These are phyloP conservation scores for Diddensiella transvaalensis DNA, from an alignment of 805 yeast species.

Conservation along the genomic window DNA sequence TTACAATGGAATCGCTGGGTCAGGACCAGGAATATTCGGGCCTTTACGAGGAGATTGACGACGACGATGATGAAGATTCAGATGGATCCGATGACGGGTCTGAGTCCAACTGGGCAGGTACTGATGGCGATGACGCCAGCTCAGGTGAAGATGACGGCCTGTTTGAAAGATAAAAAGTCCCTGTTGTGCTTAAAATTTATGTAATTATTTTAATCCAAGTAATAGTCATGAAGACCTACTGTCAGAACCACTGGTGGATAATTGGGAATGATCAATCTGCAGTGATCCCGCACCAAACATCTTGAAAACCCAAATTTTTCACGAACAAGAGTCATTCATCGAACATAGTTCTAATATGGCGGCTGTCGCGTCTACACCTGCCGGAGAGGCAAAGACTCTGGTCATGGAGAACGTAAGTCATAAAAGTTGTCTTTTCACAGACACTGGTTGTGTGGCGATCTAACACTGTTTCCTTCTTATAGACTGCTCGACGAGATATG, in stretches of 20 bases:
- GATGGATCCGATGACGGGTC: slow-evolving; percentile 30
- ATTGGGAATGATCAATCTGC: too few species aligned
- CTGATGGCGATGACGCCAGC: slow-evolving; percentile 41
- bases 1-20: slow-evolving; percentile 33
- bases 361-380: slow-evolving; percentile 4
- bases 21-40: slow-evolving; percentile 27
- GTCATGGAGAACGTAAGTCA: slow-evolving; percentile 29
- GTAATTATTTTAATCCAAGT: too few species aligned
- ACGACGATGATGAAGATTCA: slow-evolving; percentile 23
- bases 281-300: too few species aligned
- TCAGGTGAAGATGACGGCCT: slow-evolving; percentile 57
- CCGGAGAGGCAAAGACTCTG: slow-evolving; percentile 27
- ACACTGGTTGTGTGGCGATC: too few species aligned
- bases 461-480: too few species aligned
- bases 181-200: too few species aligned
- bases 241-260: too few species aligned
- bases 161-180: slow-evolving; percentile 50
- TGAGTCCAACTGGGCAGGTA: slow-evolving; percentile 35
- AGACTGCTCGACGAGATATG: slow-evolving; percentile 90
- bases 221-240: too few species aligned
- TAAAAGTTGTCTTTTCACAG: too few species aligned
- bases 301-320: background rate
- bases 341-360: too few species aligned
- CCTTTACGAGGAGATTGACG: slow-evolving; percentile 22
- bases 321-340: too few species aligned